Evolutionary conservation across 768 basidiomycete species (phyloP), one percentile per base, ranked within the genome.

Genomic region (Sporobolomyces phaffii): DNA sequence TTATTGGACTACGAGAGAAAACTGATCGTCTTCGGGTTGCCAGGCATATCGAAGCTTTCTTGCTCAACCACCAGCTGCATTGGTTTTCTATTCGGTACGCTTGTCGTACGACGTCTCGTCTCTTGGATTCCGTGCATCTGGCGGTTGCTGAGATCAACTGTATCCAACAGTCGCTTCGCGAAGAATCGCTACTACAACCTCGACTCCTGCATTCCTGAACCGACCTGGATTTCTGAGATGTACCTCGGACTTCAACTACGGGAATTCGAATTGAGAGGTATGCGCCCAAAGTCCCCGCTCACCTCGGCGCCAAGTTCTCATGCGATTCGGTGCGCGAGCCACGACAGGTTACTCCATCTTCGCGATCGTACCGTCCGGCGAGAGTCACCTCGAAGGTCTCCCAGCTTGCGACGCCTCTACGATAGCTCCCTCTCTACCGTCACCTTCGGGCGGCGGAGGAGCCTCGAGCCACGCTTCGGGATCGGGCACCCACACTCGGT

Each of bases 301-400:
- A n/a, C n/a, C n/a, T n/a, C n/a, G n/a, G n/a, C n/a, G n/a, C n/a
- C n/a, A n/a, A n/a, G n/a, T n/a, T n/a, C n/a, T n/a, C n/a, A n/a
- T n/a, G n/a, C n/a, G n/a, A n/a, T n/a, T n/a, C n/a, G n/a, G n/a
- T 24, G 5, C 2, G 17, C 3, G 50, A 4, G 13, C 29, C 18
- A 8, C 38, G 38, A 38, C 53, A 72, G 62, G 72, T 28, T 75
- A 75, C 47, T 72, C 68, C 20, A 73, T 73, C 53, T 73, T 75
- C 29, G 74, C 64, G 31, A 60, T 73, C 26, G 38, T 72, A 11
- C 70, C 72, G 31, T 26, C 45, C 20, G 20, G 43, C 40, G 68
- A 64, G 14, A 36, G 60, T 22, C 28, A 18, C 17, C 9, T 52
- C 22, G 8, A 24, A 15, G 54, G 49, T 17, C 49, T 72, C 1